Base-by-base conservation (phyloP, 2,329 filamentous ascomycete species). In the Cladosporium velox region DNA sequence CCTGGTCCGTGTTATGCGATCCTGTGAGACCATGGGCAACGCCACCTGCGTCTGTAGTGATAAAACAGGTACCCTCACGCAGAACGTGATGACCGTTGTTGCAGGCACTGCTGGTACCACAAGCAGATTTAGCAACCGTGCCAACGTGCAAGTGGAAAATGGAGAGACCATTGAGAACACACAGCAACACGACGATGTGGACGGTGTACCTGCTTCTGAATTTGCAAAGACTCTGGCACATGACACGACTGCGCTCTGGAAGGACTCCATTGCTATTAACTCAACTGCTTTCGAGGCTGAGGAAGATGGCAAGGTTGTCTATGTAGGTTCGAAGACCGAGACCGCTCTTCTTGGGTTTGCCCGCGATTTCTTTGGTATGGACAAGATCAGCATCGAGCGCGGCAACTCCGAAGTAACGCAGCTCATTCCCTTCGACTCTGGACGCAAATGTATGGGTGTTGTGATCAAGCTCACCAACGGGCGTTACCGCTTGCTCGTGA, bases 1-100 rank as follows among this genome's bases (percentile, higher is more conserved):
- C 69, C 78, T 90, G 34, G 88, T 91, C n/a, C 86, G 88, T 66
- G 81, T 89, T 38, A 80, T 91, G 32, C 84, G 87, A 66, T 88
- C 88, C 66, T 90, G 88, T 73, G 88, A 91, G 76, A 89, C 88
- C 3, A 90, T 90, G 88, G 88, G 88, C 5, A 90, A 90, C 71
- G 87, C 87, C 32, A 89, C 87, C 1, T 90, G 90, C 0, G 89
- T 94, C 41, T 94, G 91, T 77, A 93, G 91, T 4, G 91, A 92
- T 76, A 92, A 92, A 78, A 92, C 90, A 1, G 90, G 90, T 59
- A 92, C 90, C 5, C 79, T 92, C 21, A 92, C 90, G 0, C 88
- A 90, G 66, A 91, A 91, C 74, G 87, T 88, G 76, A 91, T 91
- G 89, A 90, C 88, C 0, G 90, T 92, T 1, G 90, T 93, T 34